These are phyloP conservation scores for Rosa rugosa DNA, from an alignment of 306 rosid species.

Conservation along the genomic window DNA sequence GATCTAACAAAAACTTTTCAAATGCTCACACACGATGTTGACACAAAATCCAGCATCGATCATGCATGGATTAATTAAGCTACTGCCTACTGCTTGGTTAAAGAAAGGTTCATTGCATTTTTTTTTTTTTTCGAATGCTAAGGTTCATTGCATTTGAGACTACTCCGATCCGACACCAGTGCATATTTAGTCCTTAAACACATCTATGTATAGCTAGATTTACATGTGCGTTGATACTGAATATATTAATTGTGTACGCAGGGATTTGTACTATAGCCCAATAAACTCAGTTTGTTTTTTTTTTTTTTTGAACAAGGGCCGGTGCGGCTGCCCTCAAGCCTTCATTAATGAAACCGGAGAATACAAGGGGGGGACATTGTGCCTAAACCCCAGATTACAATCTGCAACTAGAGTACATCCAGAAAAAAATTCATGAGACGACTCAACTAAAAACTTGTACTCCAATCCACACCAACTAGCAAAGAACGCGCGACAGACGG, in stretches of 20 bases:
- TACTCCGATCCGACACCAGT: neutral
- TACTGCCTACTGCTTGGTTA: neutral
- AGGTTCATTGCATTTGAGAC: neutral
- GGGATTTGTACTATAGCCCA: neutral
- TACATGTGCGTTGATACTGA: neutral
- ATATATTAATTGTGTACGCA: neutral
- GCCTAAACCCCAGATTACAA: no score
- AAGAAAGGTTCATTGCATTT: neutral
- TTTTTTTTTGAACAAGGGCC: no score
- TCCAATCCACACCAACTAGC: no score
- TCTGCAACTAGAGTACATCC: no score
- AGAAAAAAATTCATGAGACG: no score
- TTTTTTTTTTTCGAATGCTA: no score
- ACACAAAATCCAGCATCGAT: neutral
- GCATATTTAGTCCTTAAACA: neutral
- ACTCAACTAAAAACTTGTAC: no score
- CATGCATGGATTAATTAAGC: neutral
- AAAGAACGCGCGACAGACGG: no score
- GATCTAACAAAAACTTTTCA: neutral
- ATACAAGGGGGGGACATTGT: no score
- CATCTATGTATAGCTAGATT: neutral
- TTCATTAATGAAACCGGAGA: no score
- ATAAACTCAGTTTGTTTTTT: no score
- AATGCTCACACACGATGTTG: neutral
- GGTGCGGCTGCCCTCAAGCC: no score